These are phyloP conservation scores for Populus pruinosa DNA, from an alignment of 345 rosid genomes.

Conservation along the genomic window DNA sequence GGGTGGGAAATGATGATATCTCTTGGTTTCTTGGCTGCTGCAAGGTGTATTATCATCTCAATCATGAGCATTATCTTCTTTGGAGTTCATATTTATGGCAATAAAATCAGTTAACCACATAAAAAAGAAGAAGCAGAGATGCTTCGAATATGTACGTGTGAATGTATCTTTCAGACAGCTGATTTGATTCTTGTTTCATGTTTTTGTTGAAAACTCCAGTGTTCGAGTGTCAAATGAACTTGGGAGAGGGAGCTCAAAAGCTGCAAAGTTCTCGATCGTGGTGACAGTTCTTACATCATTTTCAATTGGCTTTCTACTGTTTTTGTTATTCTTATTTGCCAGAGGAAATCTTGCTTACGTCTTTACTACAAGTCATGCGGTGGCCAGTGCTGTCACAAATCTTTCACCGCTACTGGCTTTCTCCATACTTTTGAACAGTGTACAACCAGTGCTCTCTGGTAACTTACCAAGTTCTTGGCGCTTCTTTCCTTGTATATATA, in stretches of 20 bases:
- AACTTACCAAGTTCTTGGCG: slow-evolving; percentile 4
- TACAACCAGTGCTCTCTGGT: slow-evolving; percentile 90
- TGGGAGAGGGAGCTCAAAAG: slow-evolving; percentile 60
- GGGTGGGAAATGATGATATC: slow-evolving; percentile 84
- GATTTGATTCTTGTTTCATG: neutral
- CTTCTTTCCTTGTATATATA: no score
- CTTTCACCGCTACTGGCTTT: slow-evolving; percentile 66
- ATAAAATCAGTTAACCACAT: no score
- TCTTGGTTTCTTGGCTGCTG: slow-evolving; percentile 73
- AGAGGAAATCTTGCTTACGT: slow-evolving; percentile 59
- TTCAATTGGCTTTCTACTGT: slow-evolving; percentile 43
- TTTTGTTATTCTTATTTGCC: slow-evolving; percentile 42
- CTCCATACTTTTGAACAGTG: slow-evolving; percentile 72
- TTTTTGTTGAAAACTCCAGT: slow-evolving; percentile 31
- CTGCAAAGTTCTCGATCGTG: slow-evolving; percentile 51
- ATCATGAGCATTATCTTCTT: no score
- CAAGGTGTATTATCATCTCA: slow-evolving; percentile 39
- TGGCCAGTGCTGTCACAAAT: slow-evolving; percentile 57
- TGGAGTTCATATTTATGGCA: no score
- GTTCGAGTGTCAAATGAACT: slow-evolving; percentile 84
- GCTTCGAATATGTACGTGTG: no score
- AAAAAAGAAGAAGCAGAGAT: no score
- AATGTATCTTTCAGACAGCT: neutral
- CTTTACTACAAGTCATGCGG: slow-evolving; percentile 50
- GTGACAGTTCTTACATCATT: slow-evolving; percentile 46